These are phyloP conservation scores for Agrostemma githago DNA, from an alignment of 148 eudicot species.

Conservation along the genomic window DNA sequence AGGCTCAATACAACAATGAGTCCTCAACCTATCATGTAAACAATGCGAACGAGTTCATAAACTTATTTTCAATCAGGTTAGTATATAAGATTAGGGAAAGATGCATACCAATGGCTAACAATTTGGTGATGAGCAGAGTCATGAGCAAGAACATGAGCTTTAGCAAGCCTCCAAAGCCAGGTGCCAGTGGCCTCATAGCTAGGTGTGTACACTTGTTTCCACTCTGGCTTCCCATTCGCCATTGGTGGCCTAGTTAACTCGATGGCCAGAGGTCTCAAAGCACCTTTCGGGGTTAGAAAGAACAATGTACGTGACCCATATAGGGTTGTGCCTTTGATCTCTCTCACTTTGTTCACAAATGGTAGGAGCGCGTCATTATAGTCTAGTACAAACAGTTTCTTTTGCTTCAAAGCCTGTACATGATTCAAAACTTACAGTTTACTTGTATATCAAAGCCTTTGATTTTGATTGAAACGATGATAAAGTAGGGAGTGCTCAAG, in stretches of 20 bases:
- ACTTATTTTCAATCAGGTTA: background rate
- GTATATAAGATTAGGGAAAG: background rate
- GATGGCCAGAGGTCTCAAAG: conserved; percentile 58
- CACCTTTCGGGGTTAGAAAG: conserved; percentile 37
- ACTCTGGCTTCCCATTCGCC: conserved; percentile 48
- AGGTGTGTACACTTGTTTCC: conserved; percentile 57
- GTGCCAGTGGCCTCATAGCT: conserved; percentile 41
- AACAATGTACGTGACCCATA: conserved; percentile 78
- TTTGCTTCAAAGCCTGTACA: background rate
- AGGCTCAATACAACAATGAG: conserved; percentile 67
- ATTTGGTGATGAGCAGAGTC: conserved; percentile 78
- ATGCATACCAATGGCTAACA: conserved; percentile 64
- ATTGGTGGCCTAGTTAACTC: conserved; percentile 68
- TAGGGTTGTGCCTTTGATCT: conserved; percentile 45
- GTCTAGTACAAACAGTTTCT: conserved; percentile 32
- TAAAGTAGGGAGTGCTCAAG: too few relatives aligned
- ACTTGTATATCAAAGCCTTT: too few relatives aligned
- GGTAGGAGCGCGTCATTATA: conserved; percentile 52
- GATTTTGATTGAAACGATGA: too few relatives aligned
- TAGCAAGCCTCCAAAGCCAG: conserved; percentile 89
- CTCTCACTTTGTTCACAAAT: conserved; percentile 47
- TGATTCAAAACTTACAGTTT: too few relatives aligned
- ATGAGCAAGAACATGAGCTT: conserved; percentile 76
- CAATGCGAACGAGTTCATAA: background rate
- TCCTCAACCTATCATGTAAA: conserved; percentile 52